Base-by-base conservation (phyloP, 108 stramenopile species). In the Nitzschia putrida region DNA sequence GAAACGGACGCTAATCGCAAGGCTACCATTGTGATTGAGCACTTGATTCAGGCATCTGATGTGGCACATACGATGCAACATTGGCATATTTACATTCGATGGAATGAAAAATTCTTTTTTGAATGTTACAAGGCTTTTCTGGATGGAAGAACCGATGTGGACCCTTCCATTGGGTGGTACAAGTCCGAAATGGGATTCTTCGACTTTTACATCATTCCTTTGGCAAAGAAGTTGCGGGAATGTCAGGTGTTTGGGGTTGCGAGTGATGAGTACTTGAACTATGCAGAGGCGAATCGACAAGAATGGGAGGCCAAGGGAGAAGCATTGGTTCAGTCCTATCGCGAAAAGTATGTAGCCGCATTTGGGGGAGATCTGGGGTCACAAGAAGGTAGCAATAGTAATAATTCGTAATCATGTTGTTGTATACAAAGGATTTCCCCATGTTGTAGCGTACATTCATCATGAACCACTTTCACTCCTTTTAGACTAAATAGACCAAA, bases 251-350 rank as follows among this genome's bases (percentile, higher is more conserved):
- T 56, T 24, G 55, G 55, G 16, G 55, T 56, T 20, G 13, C 24
- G 13, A 56, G 55, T 56, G 55, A 56, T 20, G 55, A 56, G 25
- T 56, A 26, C 6, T 6, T 56, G 24, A 56, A 56, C 55, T 56
- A 56, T 56, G 55, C 55, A 24, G 22, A 21, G 13, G 25, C 22
- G 22, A 56, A 56, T 56, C 55, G 55, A 16, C 47, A 49, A 18
- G 47, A 49, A 49, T 49, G 47, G 47, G 47, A 49, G 6, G 47
- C 47, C 47, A 49, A 49, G 47, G 47, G 47, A 18, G 18, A 18
- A 6, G 47, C 14, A 18, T 49, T 49, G 47, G 47, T 49, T 16
- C 14, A 18, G n/a, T 16, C n/a, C 14, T 49, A 49, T 18, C 14
- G 14, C 18, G 47, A 18, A 5, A 49, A 49, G 47, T 49, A 34